Conservation (phyloP, 805 yeast species). For the Candida bentonensis region DNA sequence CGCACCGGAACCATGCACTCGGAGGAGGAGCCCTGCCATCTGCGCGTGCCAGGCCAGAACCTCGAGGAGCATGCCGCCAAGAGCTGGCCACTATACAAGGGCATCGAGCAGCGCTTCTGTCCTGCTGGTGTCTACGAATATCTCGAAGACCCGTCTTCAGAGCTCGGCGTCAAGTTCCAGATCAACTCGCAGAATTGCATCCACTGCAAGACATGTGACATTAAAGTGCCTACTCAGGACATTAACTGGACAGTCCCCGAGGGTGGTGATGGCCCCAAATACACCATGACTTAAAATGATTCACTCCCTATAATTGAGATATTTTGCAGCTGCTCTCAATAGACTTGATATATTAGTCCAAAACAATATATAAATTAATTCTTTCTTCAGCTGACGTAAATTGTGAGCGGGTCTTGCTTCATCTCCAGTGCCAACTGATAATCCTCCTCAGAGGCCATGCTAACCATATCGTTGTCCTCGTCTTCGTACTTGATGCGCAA, state of each 20-base stretch:
- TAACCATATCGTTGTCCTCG: constrained; percentile 90
- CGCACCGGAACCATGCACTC: constrained; percentile 94
- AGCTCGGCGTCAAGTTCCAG: constrained; percentile 66
- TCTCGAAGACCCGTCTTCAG: constrained; percentile 44
- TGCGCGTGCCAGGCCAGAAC: constrained; percentile 34
- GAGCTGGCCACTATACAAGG: constrained; percentile 65
- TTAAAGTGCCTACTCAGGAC: constrained; percentile 89
- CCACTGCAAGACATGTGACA: constrained; percentile 97
- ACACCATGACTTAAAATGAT: constrained; percentile 68
- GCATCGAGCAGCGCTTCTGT: constrained; percentile 84
- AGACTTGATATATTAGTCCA: not conserved
- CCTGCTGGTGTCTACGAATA: constrained; percentile 99
- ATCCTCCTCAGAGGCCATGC: constrained; percentile 75
- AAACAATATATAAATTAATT: not conserved
- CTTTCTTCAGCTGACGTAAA: not conserved
- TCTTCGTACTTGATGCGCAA: constrained; percentile 68
- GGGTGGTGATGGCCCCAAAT: constrained; percentile 98
- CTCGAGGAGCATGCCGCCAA: constrained; percentile 46
- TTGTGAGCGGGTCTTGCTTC: not conserved
- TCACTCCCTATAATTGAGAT: not conserved
- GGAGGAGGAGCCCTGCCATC: constrained; percentile 85
- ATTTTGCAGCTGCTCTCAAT: constrained; percentile 17
- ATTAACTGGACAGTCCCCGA: constrained; percentile 96
- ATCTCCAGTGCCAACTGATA: constrained; percentile 68
- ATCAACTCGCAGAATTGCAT: constrained; percentile 96